Base-by-base conservation (phyloP, 805 yeast genomes). In the Yarrowia alimentaria region DNA sequence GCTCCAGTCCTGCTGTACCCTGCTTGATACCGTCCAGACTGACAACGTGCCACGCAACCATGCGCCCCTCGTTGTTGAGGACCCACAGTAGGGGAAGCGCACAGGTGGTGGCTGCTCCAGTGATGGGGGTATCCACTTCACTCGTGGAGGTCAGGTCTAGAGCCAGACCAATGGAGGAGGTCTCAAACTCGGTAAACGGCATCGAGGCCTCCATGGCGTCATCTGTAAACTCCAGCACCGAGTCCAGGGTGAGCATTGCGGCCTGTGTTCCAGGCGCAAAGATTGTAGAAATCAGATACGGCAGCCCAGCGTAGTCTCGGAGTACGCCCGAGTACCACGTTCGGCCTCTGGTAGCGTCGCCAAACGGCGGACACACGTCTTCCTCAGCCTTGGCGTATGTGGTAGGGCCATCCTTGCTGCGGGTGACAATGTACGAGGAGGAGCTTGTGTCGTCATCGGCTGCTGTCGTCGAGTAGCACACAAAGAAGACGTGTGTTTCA, bases 171-270 rank as follows among this genome's bases (percentile, higher is more conserved):
- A 85, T 68, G 0, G 91, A 80, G 6, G 83, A 75, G 11, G 84
- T 76, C 37, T 76, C 81, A 0, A 72, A 81, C 7, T 78, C 81
- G 60, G 78, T 78, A 57, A 86, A 69, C 1, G 96, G 95, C 55
- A 87, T 68, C 19, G 79, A 74, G 0, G 95, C 95, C 43, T 85
- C 73, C 58, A 78, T 79, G 4, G 81, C 70, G 60, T 89, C 96
- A 57, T 83, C 84, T 3, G 75, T 64, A 7, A 81, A 81, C 22
- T 68, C 68, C 1, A 82, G 59, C 3, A 69, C 60, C 14, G 65
- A 64, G 0, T 57, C 40, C 1, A 67, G 57, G 2, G 78, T 70
- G 19, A 76, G 53, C 1, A 81, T 65, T 6, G 77, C 65, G 12
- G 85, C 60, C 51, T 85, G 95, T 3, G 85, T 72, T 0, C 93